These are phyloP conservation scores for Macrolepiota dolichaula DNA, from an alignment of 768 basidiomycete species.

Conservation along the genomic window DNA sequence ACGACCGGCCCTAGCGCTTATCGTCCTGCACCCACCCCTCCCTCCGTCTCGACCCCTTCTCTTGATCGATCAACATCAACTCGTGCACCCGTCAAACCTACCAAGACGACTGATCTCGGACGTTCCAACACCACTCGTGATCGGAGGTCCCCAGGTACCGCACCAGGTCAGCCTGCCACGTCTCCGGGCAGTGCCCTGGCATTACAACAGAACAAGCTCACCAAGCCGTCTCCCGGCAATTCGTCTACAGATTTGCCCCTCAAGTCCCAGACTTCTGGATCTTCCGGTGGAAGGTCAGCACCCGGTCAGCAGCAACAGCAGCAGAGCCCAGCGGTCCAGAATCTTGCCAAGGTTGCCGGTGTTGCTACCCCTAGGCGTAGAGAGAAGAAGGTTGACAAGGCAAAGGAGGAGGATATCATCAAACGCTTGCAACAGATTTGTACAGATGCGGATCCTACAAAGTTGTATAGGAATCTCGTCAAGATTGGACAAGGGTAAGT, in stretches of 20 bases:
- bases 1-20: slow-evolving; percentile 49
- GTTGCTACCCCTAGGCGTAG: slow-evolving; percentile 80
- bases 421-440: slow-evolving; percentile 91
- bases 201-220: slow-evolving; percentile 30
- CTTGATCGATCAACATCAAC: slow-evolving; percentile 90
- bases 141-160: slow-evolving; percentile 44
- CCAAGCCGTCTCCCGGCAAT: slow-evolving; percentile 53
- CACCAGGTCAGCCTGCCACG: slow-evolving; percentile 15
- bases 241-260: slow-evolving; percentile 57
- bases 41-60: slow-evolving; percentile 55
- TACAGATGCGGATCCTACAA: slow-evolving; percentile 95
- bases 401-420: slow-evolving; percentile 85
- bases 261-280: slow-evolving; percentile 29
- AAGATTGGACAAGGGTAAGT: slow-evolving; percentile 98
- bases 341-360: slow-evolving; percentile 65
- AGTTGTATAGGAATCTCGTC: slow-evolving; percentile 85
- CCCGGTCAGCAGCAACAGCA: slow-evolving; percentile 35
- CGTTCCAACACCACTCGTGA: slow-evolving; percentile 71
- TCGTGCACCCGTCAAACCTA: slow-evolving; percentile 58
- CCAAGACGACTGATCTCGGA: slow-evolving; percentile 48
- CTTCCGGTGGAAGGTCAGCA: slow-evolving; percentile 21
- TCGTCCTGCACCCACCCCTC: slow-evolving; percentile 76
- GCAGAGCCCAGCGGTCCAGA: slow-evolving; percentile 61
- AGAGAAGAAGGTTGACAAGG: slow-evolving; percentile 84
- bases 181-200: slow-evolving; percentile 15